Conservation (phyloP, 2,329 filamentous ascomycete species). For the Trichoderma citrinoviride region DNA sequence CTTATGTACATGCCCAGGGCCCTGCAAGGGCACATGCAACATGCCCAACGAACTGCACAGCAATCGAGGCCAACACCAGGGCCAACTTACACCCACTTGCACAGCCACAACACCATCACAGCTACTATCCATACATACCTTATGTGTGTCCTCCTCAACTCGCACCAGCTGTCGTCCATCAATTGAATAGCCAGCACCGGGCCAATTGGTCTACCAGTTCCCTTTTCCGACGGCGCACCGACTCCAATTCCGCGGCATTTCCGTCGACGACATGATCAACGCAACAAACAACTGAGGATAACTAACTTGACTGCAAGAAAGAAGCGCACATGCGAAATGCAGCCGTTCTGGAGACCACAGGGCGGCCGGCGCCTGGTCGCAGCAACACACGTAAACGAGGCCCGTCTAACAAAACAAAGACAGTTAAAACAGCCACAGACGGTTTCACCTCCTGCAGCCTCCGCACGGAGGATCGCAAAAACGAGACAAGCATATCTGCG, state of each 20-base stretch:
- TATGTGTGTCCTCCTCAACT: neutral
- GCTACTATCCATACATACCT: too few relatives aligned
- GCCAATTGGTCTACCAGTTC: neutral
- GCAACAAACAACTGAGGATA: neutral
- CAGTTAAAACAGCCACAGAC: neutral
- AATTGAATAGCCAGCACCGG: neutral
- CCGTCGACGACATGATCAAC: too few relatives aligned
- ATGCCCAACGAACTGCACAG: too few relatives aligned
- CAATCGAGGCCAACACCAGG: neutral
- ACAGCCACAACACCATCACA: neutral
- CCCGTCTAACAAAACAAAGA: neutral
- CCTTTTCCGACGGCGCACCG: neutral
- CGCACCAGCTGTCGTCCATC: too few relatives aligned
- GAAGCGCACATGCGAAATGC: neutral
- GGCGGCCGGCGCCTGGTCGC: neutral
- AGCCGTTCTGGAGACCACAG: neutral
- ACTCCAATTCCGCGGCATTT: constrained; percentile 1
- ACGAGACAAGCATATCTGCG: too few relatives aligned
- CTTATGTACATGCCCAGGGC: neutral
- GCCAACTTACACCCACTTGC: neutral
- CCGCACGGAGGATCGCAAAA: neutral
- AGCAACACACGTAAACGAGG: neutral
- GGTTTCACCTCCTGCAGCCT: neutral
- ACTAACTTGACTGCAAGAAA: neutral
- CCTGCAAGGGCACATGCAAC: too few relatives aligned